phyloP scores from a whole-genome alignment of 495 filamentous ascomycete genomes.

The Apiosordaria backusii region DNA sequence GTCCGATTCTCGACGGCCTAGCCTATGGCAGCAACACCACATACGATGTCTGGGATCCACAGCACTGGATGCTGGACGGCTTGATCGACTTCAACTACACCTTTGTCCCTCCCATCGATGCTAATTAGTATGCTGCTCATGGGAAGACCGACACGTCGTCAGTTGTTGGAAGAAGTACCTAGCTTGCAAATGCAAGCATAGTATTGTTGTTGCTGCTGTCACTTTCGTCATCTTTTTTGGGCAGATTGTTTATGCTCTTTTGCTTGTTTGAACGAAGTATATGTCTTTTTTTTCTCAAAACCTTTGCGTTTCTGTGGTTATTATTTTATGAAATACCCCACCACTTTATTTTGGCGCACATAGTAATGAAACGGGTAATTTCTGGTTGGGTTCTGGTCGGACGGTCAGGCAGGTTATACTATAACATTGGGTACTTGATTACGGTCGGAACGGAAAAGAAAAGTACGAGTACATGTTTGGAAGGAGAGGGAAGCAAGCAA shows the following conservation, averaged over 20 bases:
- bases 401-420: not conserved
- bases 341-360: not conserved
- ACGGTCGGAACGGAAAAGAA: not conserved
- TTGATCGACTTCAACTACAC: conserved; percentile 75
- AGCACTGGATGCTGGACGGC: conserved; percentile 88
- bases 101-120: conserved; percentile 47
- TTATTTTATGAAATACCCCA: not conserved
- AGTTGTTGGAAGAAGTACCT: not conserved
- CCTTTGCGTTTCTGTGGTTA: not conserved
- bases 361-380: not conserved
- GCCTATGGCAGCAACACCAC: conserved; percentile 57
- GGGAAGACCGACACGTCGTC: not conserved
- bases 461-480: not conserved
- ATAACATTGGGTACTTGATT: not conserved
- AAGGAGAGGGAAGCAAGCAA: not conserved
- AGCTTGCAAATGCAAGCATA: not conserved
- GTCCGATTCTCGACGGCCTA: conserved; percentile 41
- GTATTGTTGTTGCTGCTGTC: not conserved
- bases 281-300: not conserved
- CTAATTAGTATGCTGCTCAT: conserved; percentile 32
- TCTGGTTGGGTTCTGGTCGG: not conserved
- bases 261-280: not conserved
- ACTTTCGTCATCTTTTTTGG: not conserved
- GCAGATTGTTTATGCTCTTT: not conserved
- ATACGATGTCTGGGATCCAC: conserved; percentile 82